Conservation (phyloP, 768 basidiomycete species). For the Paxillus involutus region DNA sequence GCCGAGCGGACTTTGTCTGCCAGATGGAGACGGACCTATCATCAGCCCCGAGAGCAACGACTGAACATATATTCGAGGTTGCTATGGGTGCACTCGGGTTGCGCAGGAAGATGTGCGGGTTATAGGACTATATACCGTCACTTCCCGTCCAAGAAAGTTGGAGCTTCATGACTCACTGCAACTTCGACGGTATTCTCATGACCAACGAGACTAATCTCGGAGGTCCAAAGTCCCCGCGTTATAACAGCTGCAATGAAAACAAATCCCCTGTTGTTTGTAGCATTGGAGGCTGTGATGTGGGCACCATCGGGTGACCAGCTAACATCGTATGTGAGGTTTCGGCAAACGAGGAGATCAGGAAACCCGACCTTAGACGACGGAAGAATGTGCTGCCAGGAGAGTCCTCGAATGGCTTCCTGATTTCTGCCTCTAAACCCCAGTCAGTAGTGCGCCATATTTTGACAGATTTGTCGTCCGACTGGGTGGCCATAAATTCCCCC, state of each 20-base stretch:
- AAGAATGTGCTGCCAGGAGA: slow-evolving; percentile 96
- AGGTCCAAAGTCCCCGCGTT: slow-evolving; percentile 83
- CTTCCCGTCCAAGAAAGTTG: neutral
- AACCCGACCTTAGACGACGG: slow-evolving; percentile 72
- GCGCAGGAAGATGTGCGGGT: slow-evolving; percentile 90
- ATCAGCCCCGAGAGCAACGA: slow-evolving; percentile 92
- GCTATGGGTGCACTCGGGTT: slow-evolving; percentile 64
- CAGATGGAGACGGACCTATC: slow-evolving; percentile 94
- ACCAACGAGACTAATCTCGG: slow-evolving; percentile 92
- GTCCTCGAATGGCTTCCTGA: slow-evolving; percentile 88
- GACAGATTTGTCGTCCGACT: slow-evolving; percentile 94
- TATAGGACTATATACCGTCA: slow-evolving; percentile 52
- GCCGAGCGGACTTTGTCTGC: slow-evolving; percentile 91
- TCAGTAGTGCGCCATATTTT: slow-evolving; percentile 96
- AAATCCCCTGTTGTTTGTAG: slow-evolving; percentile 93
- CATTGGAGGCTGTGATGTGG: slow-evolving; percentile 95
- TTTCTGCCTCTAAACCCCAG: slow-evolving; percentile 83
- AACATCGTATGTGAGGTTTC: slow-evolving; percentile 1
- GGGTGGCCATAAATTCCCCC: slow-evolving; percentile 95
- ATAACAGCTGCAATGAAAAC: slow-evolving; percentile 98
- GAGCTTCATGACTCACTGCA: slow-evolving; percentile 54
- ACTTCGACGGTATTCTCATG: slow-evolving; percentile 98
- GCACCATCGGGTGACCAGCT: slow-evolving; percentile 99
- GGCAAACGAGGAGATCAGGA: neutral
- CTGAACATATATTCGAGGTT: slow-evolving; percentile 85